Evolutionary conservation across 305 asterid species (phyloP).

Genomic region (Fraxinus sp.): DNA sequence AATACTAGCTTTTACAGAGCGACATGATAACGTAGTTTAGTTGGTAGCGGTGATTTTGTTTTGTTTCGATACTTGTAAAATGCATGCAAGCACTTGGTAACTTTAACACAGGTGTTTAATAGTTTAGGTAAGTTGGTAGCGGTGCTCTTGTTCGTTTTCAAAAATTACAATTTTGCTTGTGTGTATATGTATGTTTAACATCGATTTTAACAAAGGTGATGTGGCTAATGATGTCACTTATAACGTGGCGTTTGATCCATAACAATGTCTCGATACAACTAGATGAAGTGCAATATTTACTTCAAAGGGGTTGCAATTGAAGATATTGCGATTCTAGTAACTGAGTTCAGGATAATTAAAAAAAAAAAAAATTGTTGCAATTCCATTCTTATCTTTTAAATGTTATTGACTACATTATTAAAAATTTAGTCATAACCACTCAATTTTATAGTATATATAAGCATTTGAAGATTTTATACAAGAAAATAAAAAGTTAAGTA

Average conservation of each 20-base stretch:
- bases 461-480: background rate
- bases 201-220: background rate
- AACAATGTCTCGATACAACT: background rate
- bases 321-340: background rate
- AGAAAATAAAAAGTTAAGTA: background rate
- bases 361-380: background rate
- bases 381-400: background rate
- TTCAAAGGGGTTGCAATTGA: background rate
- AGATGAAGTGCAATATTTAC: background rate
- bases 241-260: background rate
- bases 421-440: background rate
- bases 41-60: background rate
- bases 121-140: background rate
- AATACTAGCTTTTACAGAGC: background rate
- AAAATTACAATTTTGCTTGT: background rate
- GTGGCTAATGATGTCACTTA: background rate
- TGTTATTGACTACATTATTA: background rate
- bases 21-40: background rate
- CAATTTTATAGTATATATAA: too few relatives aligned
- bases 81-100: background rate
- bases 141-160: background rate
- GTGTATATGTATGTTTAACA: background rate
- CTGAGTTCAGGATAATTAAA: background rate
- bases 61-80: background rate
- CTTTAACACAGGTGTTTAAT: background rate